Base-by-base conservation (phyloP, 371 early-diverging fungal species). In the Funneliformis caledonium region DNA sequence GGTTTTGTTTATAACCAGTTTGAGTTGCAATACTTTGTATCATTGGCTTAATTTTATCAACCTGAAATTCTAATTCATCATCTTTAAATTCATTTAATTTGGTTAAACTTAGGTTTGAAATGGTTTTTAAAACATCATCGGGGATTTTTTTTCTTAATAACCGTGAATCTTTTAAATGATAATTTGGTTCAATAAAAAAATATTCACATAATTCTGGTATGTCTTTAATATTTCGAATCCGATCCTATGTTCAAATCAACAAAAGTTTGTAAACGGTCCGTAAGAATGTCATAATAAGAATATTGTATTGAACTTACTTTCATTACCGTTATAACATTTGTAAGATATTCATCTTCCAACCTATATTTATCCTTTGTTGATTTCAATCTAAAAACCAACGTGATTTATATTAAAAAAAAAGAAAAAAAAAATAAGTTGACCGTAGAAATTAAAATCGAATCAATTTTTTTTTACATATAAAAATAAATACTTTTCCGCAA, bases 151-250 rank as follows among this genome's bases (percentile, higher is more conserved):
- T 45, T 50, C 78, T 67, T 61, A 92, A 81, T 0, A 82, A 81
- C 4, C 69, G 56, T 22, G 93, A 88, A 52, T 91, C 92, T 8
- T 82, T 78, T 0, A 89, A 85, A 14, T 82, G 72, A 68, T 89
- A 91, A 50, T 89, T 83, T 6, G 93, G 93, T 9, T 86, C 82
- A 37, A 83, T 77, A 82, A 93, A 93, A 70, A 87, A 92, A 73
- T 91, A 92, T 33, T 86, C 82, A 56, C 91, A 92, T 19, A 90
- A 83, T 19, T 82, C 72, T 14, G 91, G 87, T 9, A 93, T 88
- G 81, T 93, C 92, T 50, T 85, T 81, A 12, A 91, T 79, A 60
- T 90, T 88, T 42, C 87, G 87, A 76, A 92, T 91, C 45, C 92
- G 87, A 37, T 91, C 91, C 85, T 88, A 72, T 7, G 45, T 16